Conservation (phyloP, 129 eudicot species). For the Centella asiatica region DNA sequence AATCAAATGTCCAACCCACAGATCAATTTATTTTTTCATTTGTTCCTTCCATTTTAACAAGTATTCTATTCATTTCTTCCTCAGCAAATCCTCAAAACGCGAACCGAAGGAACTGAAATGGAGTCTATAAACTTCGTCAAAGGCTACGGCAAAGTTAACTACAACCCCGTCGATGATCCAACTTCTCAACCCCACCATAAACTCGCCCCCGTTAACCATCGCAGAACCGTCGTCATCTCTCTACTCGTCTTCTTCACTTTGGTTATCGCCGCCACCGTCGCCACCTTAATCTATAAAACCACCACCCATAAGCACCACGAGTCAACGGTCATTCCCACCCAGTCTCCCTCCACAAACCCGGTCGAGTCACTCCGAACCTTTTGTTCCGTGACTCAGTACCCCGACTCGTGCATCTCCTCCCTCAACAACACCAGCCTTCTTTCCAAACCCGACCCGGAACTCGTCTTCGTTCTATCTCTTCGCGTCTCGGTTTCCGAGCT, state of each 20-base stretch:
- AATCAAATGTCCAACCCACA: neutral
- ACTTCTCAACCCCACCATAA: slow-evolving; percentile 12
- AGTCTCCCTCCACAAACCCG: slow-evolving; percentile 21
- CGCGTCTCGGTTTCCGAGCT: slow-evolving; percentile 25
- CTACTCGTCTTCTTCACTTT: slow-evolving; percentile 23
- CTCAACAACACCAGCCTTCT: slow-evolving; percentile 22
- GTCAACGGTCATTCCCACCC: slow-evolving; percentile 8
- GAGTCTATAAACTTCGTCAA: slow-evolving; percentile 42
- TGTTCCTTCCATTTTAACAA: neutral
- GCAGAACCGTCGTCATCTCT: slow-evolving; percentile 24
- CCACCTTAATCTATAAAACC: slow-evolving; percentile 13
- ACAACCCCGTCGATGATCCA: slow-evolving; percentile 22
- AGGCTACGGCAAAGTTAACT: slow-evolving; percentile 44
- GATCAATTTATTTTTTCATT: no score
- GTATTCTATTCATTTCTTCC: neutral
- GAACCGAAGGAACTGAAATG: neutral
- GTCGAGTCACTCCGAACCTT: slow-evolving; percentile 36
- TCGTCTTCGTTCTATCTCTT: slow-evolving; percentile 48
- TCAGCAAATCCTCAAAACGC: neutral
- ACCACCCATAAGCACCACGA: slow-evolving; percentile 13
- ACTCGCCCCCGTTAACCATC: slow-evolving; percentile 21
- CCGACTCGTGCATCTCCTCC: slow-evolving; percentile 45
- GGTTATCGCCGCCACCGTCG: slow-evolving; percentile 24
- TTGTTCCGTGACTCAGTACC: slow-evolving; percentile 60
- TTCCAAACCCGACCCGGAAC: slow-evolving; percentile 30